These are phyloP conservation scores for Spathaspora gorwiae DNA, from an alignment of 805 yeast genomes.

Conservation along the genomic window DNA sequence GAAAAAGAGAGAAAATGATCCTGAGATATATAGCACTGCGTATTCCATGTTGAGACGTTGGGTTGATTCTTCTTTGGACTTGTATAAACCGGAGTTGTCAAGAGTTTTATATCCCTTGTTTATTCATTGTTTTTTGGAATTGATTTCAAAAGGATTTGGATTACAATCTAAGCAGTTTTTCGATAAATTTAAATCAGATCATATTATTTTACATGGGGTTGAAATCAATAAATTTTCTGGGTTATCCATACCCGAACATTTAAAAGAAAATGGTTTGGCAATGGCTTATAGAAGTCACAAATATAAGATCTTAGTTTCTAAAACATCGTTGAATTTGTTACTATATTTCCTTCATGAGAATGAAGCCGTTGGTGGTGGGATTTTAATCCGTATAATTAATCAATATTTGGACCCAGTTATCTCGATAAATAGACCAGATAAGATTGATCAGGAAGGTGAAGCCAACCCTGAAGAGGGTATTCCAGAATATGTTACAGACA, in stretches of 20 bases:
- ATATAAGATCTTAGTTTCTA: slow-evolving; percentile 70
- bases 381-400: slow-evolving; percentile 79
- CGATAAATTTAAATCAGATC: slow-evolving; percentile 70
- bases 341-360: slow-evolving; percentile 86
- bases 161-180: slow-evolving; percentile 69
- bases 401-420: slow-evolving; percentile 64
- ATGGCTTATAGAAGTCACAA: slow-evolving; percentile 67
- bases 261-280: slow-evolving; percentile 79
- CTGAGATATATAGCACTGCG: slow-evolving; percentile 73
- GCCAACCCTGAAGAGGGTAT: slow-evolving; percentile 51
- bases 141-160: slow-evolving; percentile 60
- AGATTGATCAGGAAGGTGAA: slow-evolving; percentile 40
- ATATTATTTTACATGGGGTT: slow-evolving; percentile 66
- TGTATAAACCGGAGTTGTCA: slow-evolving; percentile 83
- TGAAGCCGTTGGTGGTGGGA: slow-evolving; percentile 87
- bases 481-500: slow-evolving; percentile 38
- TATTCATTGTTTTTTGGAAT: slow-evolving; percentile 79
- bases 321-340: slow-evolving; percentile 78
- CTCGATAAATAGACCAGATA: slow-evolving; percentile 37
- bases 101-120: slow-evolving; percentile 88
- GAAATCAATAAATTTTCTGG: slow-evolving; percentile 73
- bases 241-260: slow-evolving; percentile 73
- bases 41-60: slow-evolving; percentile 77
- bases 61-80: slow-evolving; percentile 87
- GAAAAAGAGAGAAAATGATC: slow-evolving; percentile 48